These are phyloP conservation scores for Lignosus rhinocerotis DNA, from an alignment of 1,284 basidiomycete species.

Conservation along the genomic window DNA sequence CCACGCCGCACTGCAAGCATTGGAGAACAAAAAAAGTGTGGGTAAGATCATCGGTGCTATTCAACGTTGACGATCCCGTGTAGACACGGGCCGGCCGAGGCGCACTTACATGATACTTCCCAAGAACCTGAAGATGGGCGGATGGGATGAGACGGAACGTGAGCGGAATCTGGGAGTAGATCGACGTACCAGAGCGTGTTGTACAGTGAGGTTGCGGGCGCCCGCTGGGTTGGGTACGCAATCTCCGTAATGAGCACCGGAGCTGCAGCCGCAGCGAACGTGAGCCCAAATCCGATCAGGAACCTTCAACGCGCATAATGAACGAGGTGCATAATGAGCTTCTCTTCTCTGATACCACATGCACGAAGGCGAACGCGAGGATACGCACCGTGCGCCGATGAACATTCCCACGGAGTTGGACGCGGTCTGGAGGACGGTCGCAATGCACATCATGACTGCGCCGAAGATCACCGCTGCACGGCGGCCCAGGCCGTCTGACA, in stretches of 20 bases:
- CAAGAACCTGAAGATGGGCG: constrained; percentile 29
- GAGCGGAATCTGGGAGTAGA: constrained; percentile 4
- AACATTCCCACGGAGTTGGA: constrained; percentile 79
- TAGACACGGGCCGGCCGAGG: background rate
- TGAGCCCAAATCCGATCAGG: constrained; percentile 55
- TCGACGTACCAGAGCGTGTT: constrained; percentile 52
- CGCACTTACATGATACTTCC: constrained; percentile 45
- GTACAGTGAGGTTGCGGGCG: constrained; percentile 52
- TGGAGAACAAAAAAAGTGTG: background rate
- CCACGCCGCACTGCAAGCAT: constrained; percentile 48
- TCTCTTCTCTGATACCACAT: background rate
- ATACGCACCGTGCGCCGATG: constrained; percentile 67
- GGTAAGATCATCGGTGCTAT: background rate
- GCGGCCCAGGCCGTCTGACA: constrained; percentile 68
- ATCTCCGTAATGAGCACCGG: constrained; percentile 57
- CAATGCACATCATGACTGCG: constrained; percentile 61
- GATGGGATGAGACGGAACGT: background rate
- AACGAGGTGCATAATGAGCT: background rate
- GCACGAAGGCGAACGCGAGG: background rate
- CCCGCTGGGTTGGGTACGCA: constrained; percentile 54
- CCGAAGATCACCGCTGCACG: constrained; percentile 61
- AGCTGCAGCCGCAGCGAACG: constrained; percentile 52
- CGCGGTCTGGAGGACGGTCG: constrained; percentile 70
- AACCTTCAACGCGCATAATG: constrained; percentile 33
- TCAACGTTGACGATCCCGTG: background rate